Percentiles rank a stretch among this genome's conserved stretches.
These are phyloP conservation scores for Ophiostoma montium DNA, from an alignment of 2,329 filamentous ascomycete genomes.

Conservation along the genomic window DNA sequence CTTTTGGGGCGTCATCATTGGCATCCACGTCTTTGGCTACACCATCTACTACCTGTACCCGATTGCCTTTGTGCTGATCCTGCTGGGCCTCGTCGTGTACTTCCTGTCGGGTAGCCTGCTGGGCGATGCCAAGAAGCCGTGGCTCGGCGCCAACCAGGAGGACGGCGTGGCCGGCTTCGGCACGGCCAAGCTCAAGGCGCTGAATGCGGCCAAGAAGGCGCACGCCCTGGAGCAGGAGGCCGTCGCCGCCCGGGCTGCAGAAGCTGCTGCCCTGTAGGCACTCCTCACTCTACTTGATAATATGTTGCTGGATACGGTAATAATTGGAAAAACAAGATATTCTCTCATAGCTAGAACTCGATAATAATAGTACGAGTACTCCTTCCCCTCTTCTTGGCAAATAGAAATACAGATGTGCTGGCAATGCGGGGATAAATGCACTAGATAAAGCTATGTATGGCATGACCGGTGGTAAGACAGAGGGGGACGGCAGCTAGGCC, in stretches of 20 bases:
- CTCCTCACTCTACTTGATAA: too few relatives aligned
- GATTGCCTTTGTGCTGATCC: conserved; percentile 85
- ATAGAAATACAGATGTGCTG: too few relatives aligned
- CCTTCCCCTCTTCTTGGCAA: too few relatives aligned
- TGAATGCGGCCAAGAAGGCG: conserved; percentile 38
- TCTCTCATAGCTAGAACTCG: too few relatives aligned
- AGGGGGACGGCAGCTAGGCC: too few relatives aligned
- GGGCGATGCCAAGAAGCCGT: conserved; percentile 86
- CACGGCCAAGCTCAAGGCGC: conserved; percentile 67
- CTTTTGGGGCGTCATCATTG: conserved; percentile 95
- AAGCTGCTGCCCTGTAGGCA: background rate
- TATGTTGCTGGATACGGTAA: too few relatives aligned
- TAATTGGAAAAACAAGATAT: too few relatives aligned
- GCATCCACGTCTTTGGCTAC: conserved; percentile 70
- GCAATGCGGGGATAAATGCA: too few relatives aligned
- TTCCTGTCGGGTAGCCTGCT: conserved; percentile 71
- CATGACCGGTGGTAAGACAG: too few relatives aligned
- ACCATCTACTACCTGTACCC: conserved; percentile 83
- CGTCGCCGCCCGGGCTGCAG: background rate
- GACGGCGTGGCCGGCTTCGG: conserved; percentile 65
- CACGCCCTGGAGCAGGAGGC: conserved; percentile 15
- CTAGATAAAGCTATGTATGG: too few relatives aligned
- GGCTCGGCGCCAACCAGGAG: conserved; percentile 81
- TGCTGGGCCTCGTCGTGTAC: conserved; percentile 74
- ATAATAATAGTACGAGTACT: too few relatives aligned